phyloP scores from a whole-genome alignment of 305 asterid genomes.

The Fraxinus velutina region DNA sequence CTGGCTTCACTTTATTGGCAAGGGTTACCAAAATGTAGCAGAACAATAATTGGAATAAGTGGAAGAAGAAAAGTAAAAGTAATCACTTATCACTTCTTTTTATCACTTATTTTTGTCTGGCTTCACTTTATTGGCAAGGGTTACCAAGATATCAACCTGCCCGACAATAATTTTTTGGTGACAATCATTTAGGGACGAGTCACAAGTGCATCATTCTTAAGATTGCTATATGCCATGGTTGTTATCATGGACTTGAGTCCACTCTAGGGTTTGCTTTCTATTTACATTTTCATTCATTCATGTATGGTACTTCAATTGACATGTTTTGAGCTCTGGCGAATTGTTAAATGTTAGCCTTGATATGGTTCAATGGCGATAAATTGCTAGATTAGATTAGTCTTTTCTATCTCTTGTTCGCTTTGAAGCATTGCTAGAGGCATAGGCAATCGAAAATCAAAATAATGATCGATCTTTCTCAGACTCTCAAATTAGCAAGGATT shows the following conservation, averaged over 20 bases:
- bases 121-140: neutral
- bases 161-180: neutral
- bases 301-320: neutral
- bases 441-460: neutral
- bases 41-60: neutral
- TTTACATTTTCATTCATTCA: neutral
- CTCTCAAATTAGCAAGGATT: neutral
- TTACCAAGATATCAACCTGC: neutral
- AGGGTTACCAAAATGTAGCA: neutral
- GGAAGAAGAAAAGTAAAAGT: neutral
- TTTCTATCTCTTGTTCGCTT: neutral
- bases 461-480: neutral
- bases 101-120: neutral
- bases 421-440: neutral
- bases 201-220: neutral
- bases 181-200: neutral
- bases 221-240: neutral
- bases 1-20: neutral
- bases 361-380: neutral
- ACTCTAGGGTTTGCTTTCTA: neutral
- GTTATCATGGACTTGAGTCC: neutral
- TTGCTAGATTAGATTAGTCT: neutral
- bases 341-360: neutral
- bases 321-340: neutral
- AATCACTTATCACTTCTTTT: neutral